These are phyloP conservation scores for Candida endomychidarum DNA, from an alignment of 805 yeast species.

Conservation along the genomic window DNA sequence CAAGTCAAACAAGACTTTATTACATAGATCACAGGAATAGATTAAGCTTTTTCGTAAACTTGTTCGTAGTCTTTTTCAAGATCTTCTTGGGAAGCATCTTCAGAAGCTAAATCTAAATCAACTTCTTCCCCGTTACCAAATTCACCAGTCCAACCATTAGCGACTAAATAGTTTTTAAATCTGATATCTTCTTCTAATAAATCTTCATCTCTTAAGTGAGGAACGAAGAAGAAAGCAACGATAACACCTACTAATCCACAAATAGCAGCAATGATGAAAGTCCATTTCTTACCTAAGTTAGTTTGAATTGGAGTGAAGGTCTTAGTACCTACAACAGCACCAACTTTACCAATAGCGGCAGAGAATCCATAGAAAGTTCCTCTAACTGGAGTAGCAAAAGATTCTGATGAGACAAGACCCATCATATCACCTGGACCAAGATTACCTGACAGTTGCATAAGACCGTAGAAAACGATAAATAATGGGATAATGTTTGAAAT, in stretches of 20 bases:
- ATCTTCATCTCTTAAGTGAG: slow-evolving; percentile 71
- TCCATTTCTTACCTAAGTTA: slow-evolving; percentile 67
- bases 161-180: slow-evolving; percentile 58
- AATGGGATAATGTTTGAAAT: slow-evolving; percentile 57
- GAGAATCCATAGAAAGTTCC: slow-evolving; percentile 74
- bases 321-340: slow-evolving; percentile 81
- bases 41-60: not conserved
- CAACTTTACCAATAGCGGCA: slow-evolving; percentile 81
- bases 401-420: slow-evolving; percentile 65
- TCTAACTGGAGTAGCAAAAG: slow-evolving; percentile 73
- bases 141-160: slow-evolving; percentile 58
- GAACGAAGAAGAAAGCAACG: slow-evolving; percentile 60
- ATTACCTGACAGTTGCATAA: slow-evolving; percentile 69
- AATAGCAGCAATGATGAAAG: slow-evolving; percentile 76
- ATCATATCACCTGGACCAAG: slow-evolving; percentile 78
- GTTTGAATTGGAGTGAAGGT: slow-evolving; percentile 66
- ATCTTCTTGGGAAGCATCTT: slow-evolving; percentile 4
- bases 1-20: too few relatives aligned
- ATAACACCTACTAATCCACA: slow-evolving; percentile 66
- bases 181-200: slow-evolving; percentile 60
- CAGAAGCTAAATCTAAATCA: slow-evolving; percentile 20
- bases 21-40: too few relatives aligned
- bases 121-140: slow-evolving; percentile 35
- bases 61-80: not conserved
- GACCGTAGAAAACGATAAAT: slow-evolving; percentile 70